Evolutionary conservation across 108 stramenopile genomes (phyloP).

Genomic region (Pseudonitzschia delicatissima): DNA sequence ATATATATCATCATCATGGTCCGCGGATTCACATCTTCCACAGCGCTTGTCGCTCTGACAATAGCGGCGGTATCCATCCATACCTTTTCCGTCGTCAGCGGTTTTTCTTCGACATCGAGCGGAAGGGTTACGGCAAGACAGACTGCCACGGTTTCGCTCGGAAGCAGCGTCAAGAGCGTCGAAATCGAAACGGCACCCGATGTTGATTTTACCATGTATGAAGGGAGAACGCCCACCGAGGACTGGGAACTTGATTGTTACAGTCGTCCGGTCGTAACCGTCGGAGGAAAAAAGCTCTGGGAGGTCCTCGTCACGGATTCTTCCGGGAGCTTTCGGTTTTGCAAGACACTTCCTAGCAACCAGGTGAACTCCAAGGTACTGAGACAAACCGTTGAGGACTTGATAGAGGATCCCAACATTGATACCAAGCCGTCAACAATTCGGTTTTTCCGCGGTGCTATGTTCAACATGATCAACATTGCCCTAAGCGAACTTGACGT

Average conservation of each 20-base stretch:
- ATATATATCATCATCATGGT: background rate
- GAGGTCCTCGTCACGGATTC: constrained; percentile 92
- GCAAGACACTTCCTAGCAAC: constrained; percentile 65
- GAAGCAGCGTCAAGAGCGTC: background rate
- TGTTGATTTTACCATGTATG: constrained; percentile 8
- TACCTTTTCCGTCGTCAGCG: background rate
- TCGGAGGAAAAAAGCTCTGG: constrained; percentile 90
- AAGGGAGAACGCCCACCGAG: constrained; percentile 19
- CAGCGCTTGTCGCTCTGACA: background rate
- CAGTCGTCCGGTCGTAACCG: constrained; percentile 84
- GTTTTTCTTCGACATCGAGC: background rate
- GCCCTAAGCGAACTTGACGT: constrained; percentile 81
- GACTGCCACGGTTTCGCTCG: background rate
- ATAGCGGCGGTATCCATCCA: background rate
- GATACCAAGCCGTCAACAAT: constrained; percentile 74
- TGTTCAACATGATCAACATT: constrained; percentile 98
- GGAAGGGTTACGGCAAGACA: background rate
- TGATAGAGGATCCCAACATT: constrained; percentile 66
- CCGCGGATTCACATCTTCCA: background rate
- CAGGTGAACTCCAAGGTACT: constrained; percentile 92
- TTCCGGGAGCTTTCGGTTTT: constrained; percentile 69
- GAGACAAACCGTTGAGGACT: constrained; percentile 76
- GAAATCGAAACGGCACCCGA: constrained; percentile 2
- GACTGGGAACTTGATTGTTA: constrained; percentile 93
- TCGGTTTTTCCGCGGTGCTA: constrained; percentile 94